These are phyloP conservation scores for Pichia kluyveri DNA, from an alignment of 805 yeast species.

Conservation along the genomic window DNA sequence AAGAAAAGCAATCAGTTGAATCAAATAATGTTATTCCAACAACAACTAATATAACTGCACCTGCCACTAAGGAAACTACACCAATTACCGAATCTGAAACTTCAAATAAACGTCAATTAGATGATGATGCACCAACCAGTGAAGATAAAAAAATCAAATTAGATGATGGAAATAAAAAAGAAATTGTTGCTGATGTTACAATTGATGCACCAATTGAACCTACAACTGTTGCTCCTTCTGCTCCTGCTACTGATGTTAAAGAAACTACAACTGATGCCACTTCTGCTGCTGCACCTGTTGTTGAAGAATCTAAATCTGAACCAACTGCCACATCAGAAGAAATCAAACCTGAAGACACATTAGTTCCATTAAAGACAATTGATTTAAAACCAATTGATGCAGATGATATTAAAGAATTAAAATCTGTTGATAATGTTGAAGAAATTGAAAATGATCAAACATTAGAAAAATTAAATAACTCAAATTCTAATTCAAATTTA, in stretches of 20 bases:
- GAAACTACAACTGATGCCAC: too few species aligned
- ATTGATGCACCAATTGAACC: too few species aligned
- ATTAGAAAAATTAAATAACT: not conserved
- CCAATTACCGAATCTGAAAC: too few species aligned
- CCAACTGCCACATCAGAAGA: constrained; percentile 19
- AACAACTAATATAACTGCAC: too few species aligned
- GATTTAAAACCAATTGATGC: constrained; percentile 25
- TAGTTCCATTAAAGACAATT: constrained; percentile 9
- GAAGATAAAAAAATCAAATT: not conserved
- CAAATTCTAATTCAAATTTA: not conserved
- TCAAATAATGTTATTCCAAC: too few species aligned
- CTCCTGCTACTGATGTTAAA: too few species aligned
- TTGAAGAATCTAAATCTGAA: not conserved
- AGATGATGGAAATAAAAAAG: constrained; percentile 1
- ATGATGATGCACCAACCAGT: not conserved
- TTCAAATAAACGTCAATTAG: constrained; percentile 2
- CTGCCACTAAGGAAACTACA: too few species aligned
- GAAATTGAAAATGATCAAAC: not conserved
- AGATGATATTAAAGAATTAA: constrained; percentile 22
- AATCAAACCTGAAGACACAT: not conserved
- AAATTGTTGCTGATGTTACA: constrained; percentile 10
- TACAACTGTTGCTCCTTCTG: too few species aligned
- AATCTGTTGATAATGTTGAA: constrained; percentile 1
- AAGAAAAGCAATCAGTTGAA: too few species aligned
- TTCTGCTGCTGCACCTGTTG: too few species aligned